Evolutionary conservation across 441 rosid genomes (phyloP), one percentile per base, ranked within the genome.

Genomic region (Gossypium gossypioides): DNA sequence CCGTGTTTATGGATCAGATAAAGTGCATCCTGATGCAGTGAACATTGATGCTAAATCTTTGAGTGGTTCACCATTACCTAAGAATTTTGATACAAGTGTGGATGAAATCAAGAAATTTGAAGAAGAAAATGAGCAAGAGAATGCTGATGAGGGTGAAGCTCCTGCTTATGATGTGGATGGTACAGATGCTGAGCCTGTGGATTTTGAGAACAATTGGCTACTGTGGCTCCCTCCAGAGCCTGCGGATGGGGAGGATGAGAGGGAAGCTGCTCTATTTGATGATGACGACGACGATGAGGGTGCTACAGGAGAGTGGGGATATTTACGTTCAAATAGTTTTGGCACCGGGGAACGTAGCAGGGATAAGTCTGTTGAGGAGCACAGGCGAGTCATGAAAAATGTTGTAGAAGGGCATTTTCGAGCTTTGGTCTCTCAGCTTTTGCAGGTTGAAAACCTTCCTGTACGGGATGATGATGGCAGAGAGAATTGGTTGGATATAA

Each of bases 171-270:
- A 85, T 42, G 83, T 76, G 72, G 84, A 76, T 79, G 83, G 79
- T 68, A 74, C 73, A 18, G 82, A 81, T 63, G 29, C 75, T 19
- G 88, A 85, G 68, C 86, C 88, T 66, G 81, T 89, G 72, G 90
- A 89, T 80, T 87, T 84, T 72, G 95, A 89, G 85, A 87, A 77
- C 46, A 84, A 80, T 78, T 85, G 86, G 63, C 61, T 77, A 40
- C 79, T 89, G 64, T 89, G 95, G 95, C 77, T 81, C 40, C 95
- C 92, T 46, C 95, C 95, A 63, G 88, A 89, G 75, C 95, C 92
- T 70, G 95, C 81, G 76, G 86, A 89, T 55, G 92, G 84, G 74
- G 90, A 89, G 68, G 95, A 89, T 73, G 95, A 89, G 67, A 87
- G 79, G 82, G 95, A 89, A 79, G 76, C 78, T 52, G 73, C 77